These are phyloP conservation scores for Ormosia emarginata DNA, from an alignment of 306 rosid genomes.

Conservation along the genomic window DNA sequence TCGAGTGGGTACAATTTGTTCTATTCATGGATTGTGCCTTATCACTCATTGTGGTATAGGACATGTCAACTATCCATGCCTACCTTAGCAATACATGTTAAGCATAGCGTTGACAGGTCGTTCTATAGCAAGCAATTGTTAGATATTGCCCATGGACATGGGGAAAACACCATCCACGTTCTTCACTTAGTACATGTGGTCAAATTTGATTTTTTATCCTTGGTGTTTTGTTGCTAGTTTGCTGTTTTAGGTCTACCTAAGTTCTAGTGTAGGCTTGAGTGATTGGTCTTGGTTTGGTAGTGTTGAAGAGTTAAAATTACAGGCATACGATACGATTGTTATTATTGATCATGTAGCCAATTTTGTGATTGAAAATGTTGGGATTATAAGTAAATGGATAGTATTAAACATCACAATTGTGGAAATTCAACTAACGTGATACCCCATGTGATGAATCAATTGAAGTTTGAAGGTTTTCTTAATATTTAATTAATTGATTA, in stretches of 20 bases:
- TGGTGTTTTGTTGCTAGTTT: background rate
- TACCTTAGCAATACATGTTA: slow-evolving; percentile 39
- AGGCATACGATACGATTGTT: background rate
- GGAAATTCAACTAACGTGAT: slow-evolving; percentile 18
- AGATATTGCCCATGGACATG: slow-evolving; percentile 16
- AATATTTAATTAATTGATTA: background rate
- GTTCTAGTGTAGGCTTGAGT: background rate
- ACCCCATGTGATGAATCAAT: background rate
- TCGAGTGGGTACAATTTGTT: slow-evolving; percentile 38
- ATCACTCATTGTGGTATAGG: slow-evolving; percentile 28
- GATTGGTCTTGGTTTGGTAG: slow-evolving; percentile 25
- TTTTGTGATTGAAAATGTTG: background rate
- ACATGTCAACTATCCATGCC: slow-evolving; percentile 44
- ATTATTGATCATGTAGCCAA: slow-evolving; percentile 2
- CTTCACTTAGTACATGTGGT: slow-evolving; percentile 2
- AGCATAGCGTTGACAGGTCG: slow-evolving; percentile 29
- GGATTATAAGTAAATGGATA: background rate
- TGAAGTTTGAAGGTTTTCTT: background rate
- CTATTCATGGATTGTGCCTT: slow-evolving; percentile 16
- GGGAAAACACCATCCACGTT: slow-evolving; percentile 31
- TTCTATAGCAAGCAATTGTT: slow-evolving; percentile 29
- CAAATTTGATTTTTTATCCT: background rate
- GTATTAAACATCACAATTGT: slow-evolving; percentile 24
- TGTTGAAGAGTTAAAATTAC: slow-evolving; percentile 2
- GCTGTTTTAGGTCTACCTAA: slow-evolving; percentile 32